Evolutionary conservation across 139 green algal species (phyloP).

Genomic region (Astrephomene gubernaculifera): DNA sequence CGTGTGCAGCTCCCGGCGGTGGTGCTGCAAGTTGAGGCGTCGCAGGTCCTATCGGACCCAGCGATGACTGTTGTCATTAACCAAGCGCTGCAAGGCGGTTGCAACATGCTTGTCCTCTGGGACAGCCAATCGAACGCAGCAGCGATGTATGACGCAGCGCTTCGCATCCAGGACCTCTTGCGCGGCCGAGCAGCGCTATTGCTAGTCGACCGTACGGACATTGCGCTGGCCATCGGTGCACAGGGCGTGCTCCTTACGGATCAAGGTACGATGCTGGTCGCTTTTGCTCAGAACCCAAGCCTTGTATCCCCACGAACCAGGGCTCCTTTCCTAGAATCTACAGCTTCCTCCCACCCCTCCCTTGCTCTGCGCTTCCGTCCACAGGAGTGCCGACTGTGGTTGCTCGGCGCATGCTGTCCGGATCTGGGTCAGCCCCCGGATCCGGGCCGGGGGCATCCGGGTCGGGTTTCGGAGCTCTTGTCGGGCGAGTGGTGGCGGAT

Average conservation of each 20-base stretch:
- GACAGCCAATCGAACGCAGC: conserved; percentile 70
- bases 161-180: conserved; percentile 76
- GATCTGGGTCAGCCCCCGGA: too few species aligned
- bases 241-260: conserved; percentile 89
- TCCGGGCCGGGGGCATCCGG: too few species aligned
- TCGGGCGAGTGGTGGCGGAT: conserved; percentile 73
- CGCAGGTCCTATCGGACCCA: conserved; percentile 46
- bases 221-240: conserved; percentile 84
- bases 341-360: not conserved
- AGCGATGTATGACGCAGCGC: conserved; percentile 86
- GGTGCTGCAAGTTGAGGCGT: conserved; percentile 64
- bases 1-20: conserved; percentile 80
- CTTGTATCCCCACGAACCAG: not conserved
- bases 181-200: conserved; percentile 84
- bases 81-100: conserved; percentile 55
- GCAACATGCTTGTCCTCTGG: conserved; percentile 69
- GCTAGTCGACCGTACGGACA: conserved; percentile 88
- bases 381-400: conserved; percentile 90
- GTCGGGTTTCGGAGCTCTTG: conserved; percentile 53
- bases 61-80: conserved; percentile 36
- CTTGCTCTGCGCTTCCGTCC: not conserved
- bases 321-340: not conserved
- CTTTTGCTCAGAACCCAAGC: not conserved
- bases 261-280: conserved; percentile 59
- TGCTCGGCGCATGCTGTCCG: conserved; percentile 81